Conservation (phyloP, 352 stramenopile species). For the Globisporangium carolinianum region DNA sequence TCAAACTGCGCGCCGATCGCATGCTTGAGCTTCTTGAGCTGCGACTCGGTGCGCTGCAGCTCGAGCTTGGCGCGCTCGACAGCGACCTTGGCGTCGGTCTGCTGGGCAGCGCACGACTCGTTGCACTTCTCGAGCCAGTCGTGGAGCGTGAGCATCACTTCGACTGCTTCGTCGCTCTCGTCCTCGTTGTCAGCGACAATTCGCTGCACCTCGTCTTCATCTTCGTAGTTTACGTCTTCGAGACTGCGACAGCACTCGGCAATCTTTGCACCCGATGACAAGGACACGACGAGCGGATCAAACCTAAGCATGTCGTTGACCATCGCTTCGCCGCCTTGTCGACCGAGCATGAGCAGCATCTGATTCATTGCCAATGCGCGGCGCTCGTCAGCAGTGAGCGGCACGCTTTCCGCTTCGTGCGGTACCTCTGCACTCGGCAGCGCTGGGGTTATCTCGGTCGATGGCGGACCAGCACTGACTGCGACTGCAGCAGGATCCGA, state of each 20-base stretch:
- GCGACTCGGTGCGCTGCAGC: conserved; percentile 42
- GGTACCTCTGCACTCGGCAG: background rate
- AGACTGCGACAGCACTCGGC: conserved; percentile 25
- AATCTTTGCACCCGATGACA: conserved; percentile 25
- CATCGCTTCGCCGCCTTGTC: conserved; percentile 30
- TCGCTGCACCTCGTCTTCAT: conserved; percentile 9
- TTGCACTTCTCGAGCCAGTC: conserved; percentile 57
- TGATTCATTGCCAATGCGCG: conserved; percentile 26
- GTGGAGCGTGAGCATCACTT: conserved; percentile 42
- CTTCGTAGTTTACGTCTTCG: conserved; percentile 14
- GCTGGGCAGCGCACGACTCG: conserved; percentile 35
- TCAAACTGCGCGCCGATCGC: conserved; percentile 60
- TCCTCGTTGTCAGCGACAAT: conserved; percentile 11
- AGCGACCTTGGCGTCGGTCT: conserved; percentile 25
- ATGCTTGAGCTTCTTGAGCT: conserved; percentile 48
- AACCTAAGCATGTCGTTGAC: conserved; percentile 55
- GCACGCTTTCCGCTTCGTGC: background rate
- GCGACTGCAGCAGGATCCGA: too few species aligned
- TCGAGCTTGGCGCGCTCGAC: conserved; percentile 36
- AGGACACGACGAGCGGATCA: conserved; percentile 40
- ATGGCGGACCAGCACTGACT: background rate
- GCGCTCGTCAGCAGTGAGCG: conserved; percentile 10
- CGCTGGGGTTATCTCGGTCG: background rate
- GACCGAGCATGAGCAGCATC: conserved; percentile 38
- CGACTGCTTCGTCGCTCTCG: conserved; percentile 2